Base-by-base conservation (phyloP, 1,284 basidiomycete species). In the Ceratobasidium sp. region DNA sequence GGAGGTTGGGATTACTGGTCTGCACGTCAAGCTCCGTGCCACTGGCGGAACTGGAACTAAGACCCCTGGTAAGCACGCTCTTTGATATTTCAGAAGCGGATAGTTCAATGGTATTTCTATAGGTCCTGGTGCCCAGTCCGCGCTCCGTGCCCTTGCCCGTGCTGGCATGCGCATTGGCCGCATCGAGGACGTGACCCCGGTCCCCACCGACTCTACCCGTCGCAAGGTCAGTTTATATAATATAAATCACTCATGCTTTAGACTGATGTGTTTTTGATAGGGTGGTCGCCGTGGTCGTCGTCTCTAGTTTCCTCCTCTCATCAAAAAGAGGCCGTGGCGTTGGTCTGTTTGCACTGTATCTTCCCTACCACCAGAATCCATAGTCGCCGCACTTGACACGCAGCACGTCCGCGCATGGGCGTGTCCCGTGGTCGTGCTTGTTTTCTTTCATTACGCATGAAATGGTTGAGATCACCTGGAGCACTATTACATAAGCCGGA, bases 251-350 rank as follows among this genome's bases (percentile, higher is more conserved):
- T 49, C 0, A 16, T 69, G 49, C 73, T 44, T 6, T 55, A 38
- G 32, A 46, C 41, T 47, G 49, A 63, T 43, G 43, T 67, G 13
- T 49, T 58, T 61, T 55, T 63, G 38, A 21, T 76, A 96, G 96
- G 97, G 97, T 91, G 97, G 97, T 97, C 95, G 97, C 80, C 96
- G 97, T 87, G 97, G 97, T 96, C 94, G 96, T 82, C 95, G 97
- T 92, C 90, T 98, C 78, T 87, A 83, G 79, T 47, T 38, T 71
- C 28, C n/a, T 23, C 52, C n/a, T 35, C 41, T 38, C 43, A n/a
- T 72, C 55, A 49, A 61, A 46, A 69, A 18, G 28, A 38, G 35
- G 35, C 9, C 30, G 32, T 58, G 41, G 55, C 16, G 67, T 58
- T 74, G 62, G 38, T 49, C 50, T 44, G 26, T 28, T 59, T 58